These are phyloP conservation scores for Candida sanyiensis DNA, from an alignment of 805 yeast species.

Conservation along the genomic window DNA sequence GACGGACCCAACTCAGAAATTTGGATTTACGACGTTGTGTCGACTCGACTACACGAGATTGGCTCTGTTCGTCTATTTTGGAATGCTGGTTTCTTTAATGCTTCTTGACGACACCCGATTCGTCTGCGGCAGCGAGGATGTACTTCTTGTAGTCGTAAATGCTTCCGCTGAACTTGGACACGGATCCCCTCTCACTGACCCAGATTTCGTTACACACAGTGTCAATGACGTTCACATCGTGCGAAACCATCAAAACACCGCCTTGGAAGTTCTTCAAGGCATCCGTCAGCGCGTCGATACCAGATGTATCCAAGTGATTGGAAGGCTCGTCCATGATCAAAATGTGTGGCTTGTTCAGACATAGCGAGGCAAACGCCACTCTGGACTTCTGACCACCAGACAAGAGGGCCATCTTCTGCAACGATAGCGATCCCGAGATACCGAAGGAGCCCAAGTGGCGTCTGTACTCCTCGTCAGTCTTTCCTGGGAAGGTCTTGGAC, in stretches of 20 bases:
- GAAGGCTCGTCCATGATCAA: slow-evolving; percentile 95
- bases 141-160: slow-evolving; percentile 88
- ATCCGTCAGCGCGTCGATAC: slow-evolving; percentile 90
- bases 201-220: slow-evolving; percentile 90
- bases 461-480: slow-evolving; percentile 93
- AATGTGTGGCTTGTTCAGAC: slow-evolving; percentile 86
- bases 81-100: slow-evolving; percentile 58
- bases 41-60: no score
- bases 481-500: slow-evolving; percentile 85
- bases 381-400: slow-evolving; percentile 99
- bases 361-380: slow-evolving; percentile 95
- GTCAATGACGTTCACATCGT: slow-evolving; percentile 89
- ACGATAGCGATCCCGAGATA: slow-evolving; percentile 88
- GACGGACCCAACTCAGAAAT: no score
- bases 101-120: slow-evolving; percentile 84
- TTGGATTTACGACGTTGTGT: no score
- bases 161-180: slow-evolving; percentile 69
- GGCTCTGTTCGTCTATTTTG: no score
- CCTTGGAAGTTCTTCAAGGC: slow-evolving; percentile 87
- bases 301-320: slow-evolving; percentile 96
- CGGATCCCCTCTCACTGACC: slow-evolving; percentile 87
- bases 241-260: slow-evolving; percentile 96
- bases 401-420: slow-evolving; percentile 81
- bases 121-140: slow-evolving; percentile 71
- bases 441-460: slow-evolving; percentile 96